Evolutionary conservation across 371 early-diverging fungal species (phyloP), one percentile per base, ranked within the genome.

Genomic region (Syncephalastrum monosporum): DNA sequence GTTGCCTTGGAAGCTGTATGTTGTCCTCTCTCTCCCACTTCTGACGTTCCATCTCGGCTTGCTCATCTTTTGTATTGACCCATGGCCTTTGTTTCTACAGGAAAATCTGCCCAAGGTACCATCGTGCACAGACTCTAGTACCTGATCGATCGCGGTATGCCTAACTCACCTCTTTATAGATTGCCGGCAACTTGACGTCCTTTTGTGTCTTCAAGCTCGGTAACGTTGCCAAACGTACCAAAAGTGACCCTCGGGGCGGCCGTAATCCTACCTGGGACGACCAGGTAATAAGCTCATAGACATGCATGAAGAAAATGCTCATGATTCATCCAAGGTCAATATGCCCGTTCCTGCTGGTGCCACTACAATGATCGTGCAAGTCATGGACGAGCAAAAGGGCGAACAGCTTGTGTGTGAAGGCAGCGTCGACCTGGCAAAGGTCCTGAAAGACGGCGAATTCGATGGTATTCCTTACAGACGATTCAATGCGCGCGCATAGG

Each of bases 381-480:
- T 79, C 0, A 68, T 68, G 41, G 69, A 71, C 57, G 56, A 58
- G 38, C 38, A 52, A 19, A 41, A 57, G 42, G 60, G 60, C 13
- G 55, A 60, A 23, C 54, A 52, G 13, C 38, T 60, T 14, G 42
- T 60, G 14, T 60, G 60, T 10, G 84, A 86, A 50, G 75, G 81
- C 45, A 75, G 82, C 8, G 66, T 89, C 42, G 87, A 89, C 69
- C 64, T 88, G 56, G 55, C 74, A 13, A 79, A 75, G 33, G 82
- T 88, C 4, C 62, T 87, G 27, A 77, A 69, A 16, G 74, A 81
- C 29, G 90, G 89, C 21, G 89, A 88, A 57, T 73, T 79, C 8
- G 89, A 90, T 62, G 80, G 89, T 85, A 75, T 33, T 33, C 8
- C 38, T 33, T 12, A 2, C 10, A 33, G 72, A 64, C 21, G 67